These are phyloP conservation scores for Pestalotiopsis sp. DNA, from an alignment of 2,329 filamentous ascomycete genomes.

Conservation along the genomic window DNA sequence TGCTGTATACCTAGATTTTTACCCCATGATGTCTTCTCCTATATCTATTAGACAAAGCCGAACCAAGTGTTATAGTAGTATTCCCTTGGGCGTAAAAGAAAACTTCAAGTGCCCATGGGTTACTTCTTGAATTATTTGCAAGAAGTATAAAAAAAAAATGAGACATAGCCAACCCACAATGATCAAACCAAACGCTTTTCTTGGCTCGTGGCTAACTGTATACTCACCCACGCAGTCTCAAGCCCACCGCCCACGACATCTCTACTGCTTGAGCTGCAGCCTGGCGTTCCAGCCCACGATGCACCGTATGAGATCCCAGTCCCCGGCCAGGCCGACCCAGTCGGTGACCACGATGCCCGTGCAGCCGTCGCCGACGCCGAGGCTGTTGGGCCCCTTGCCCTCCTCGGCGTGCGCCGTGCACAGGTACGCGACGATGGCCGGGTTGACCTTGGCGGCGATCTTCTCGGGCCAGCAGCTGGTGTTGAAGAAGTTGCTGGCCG, in stretches of 20 bases:
- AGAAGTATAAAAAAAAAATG: too few relatives aligned
- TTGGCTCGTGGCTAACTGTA: too few relatives aligned
- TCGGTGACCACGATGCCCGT: conserved; percentile 92
- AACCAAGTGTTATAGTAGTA: too few relatives aligned
- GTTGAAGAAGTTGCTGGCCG: conserved; percentile 93
- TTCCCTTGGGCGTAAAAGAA: too few relatives aligned
- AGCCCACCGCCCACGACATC: background rate
- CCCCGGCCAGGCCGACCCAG: conserved; percentile 83
- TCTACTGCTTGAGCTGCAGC: conserved; percentile 50
- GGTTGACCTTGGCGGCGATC: conserved; percentile 87
- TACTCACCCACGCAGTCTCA: too few relatives aligned
- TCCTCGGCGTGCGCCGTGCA: conserved; percentile 58
- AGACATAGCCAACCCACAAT: too few relatives aligned
- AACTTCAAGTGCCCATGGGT: too few relatives aligned
- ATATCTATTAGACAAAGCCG: too few relatives aligned
- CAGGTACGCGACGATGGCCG: conserved; percentile 67
- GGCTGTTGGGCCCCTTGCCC: conserved; percentile 50
- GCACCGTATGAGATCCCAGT: conserved; percentile 89
- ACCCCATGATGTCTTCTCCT: too few relatives aligned
- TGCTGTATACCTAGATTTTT: too few relatives aligned
- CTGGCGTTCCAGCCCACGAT: conserved; percentile 90
- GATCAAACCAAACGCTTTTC: too few relatives aligned
- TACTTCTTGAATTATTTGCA: too few relatives aligned
- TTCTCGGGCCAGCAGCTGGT: conserved; percentile 89
- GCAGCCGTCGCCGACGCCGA: conserved; percentile 68